These are phyloP conservation scores for Leccinum incarnatum DNA, from an alignment of 768 basidiomycete genomes.

Conservation along the genomic window DNA sequence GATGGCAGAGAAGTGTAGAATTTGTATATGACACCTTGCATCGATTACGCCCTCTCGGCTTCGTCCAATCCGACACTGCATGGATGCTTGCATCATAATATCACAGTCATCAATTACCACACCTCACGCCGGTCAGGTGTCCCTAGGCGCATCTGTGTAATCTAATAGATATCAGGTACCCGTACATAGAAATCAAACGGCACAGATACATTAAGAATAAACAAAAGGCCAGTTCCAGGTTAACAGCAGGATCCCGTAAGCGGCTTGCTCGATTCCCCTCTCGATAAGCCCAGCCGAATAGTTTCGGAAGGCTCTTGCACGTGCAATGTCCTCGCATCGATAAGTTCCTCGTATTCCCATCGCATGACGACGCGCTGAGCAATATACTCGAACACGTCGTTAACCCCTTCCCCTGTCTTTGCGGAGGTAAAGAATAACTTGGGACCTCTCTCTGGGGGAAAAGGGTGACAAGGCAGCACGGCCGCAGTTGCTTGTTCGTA, in stretches of 20 bases:
- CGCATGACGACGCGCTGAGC: conserved; percentile 56
- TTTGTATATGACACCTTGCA: not conserved
- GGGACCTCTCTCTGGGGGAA: conserved; percentile 49
- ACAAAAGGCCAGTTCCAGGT: not conserved
- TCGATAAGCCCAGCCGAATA: conserved; percentile 33
- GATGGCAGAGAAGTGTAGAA: not conserved
- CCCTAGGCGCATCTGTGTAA: not conserved
- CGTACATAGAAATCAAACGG: not conserved
- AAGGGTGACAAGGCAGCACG: conserved; percentile 11
- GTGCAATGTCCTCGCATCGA: conserved; percentile 45
- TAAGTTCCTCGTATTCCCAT: conserved; percentile 66
- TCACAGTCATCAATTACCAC: too few relatives aligned
- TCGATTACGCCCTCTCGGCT: too few relatives aligned
- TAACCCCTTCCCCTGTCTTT: conserved; percentile 71
- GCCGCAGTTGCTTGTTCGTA: conserved; percentile 17
- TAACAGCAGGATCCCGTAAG: conserved; percentile 21
- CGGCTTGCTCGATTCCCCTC: conserved; percentile 10
- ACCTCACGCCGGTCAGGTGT: not conserved
- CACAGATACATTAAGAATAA: conserved; percentile 26
- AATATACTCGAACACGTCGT: conserved; percentile 75
- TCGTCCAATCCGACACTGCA: not conserved
- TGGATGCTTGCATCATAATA: not conserved
- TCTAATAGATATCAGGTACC: not conserved
- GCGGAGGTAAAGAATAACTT: conserved; percentile 75
- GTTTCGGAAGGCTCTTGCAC: conserved; percentile 39